These are phyloP conservation scores for Daedaleopsis sinensis DNA, from an alignment of 768 basidiomycete genomes.

Conservation along the genomic window DNA sequence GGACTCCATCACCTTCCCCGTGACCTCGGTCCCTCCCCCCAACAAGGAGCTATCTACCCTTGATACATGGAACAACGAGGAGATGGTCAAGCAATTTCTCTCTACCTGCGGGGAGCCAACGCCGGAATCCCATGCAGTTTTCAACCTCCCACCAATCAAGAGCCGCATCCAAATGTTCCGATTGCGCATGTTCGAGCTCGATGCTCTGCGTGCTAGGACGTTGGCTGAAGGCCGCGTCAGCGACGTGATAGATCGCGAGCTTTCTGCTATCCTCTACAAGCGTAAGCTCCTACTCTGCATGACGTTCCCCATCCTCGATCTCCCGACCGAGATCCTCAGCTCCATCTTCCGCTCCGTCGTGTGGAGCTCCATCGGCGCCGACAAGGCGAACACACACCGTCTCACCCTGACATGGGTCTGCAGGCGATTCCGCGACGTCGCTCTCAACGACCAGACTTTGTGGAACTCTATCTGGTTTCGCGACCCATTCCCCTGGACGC, in stretches of 20 bases:
- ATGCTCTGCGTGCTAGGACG: slow-evolving; percentile 9
- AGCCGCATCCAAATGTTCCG: slow-evolving; percentile 11
- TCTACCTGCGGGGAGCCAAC: neutral
- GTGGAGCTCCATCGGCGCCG: slow-evolving; percentile 45
- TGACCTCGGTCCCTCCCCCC: no score
- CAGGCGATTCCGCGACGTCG: slow-evolving; percentile 32
- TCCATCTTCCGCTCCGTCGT: slow-evolving; percentile 64
- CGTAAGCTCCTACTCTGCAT: slow-evolving; percentile 38
- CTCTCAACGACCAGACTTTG: slow-evolving; percentile 27
- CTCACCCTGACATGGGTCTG: slow-evolving; percentile 62
- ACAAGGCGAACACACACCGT: slow-evolving; percentile 40
- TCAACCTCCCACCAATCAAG: neutral
- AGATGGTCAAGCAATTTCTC: neutral
- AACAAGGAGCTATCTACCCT: no score
- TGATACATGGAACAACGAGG: neutral
- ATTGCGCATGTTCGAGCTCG: slow-evolving; percentile 14
- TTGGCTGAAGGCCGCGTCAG: slow-evolving; percentile 18
- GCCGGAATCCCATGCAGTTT: neutral
- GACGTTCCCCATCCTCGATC: slow-evolving; percentile 59
- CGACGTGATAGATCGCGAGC: slow-evolving; percentile 14
- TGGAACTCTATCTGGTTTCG: slow-evolving; percentile 65
- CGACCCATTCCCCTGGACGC: slow-evolving; percentile 50
- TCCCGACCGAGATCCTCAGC: slow-evolving; percentile 67
- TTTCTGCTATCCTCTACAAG: slow-evolving; percentile 18
- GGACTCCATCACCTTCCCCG: no score